Percentiles rank a stretch among this genome's conserved stretches.
Evolutionary conservation across 257 asterid genomes (phyloP).

Genomic region (Leonotis leonurus): DNA sequence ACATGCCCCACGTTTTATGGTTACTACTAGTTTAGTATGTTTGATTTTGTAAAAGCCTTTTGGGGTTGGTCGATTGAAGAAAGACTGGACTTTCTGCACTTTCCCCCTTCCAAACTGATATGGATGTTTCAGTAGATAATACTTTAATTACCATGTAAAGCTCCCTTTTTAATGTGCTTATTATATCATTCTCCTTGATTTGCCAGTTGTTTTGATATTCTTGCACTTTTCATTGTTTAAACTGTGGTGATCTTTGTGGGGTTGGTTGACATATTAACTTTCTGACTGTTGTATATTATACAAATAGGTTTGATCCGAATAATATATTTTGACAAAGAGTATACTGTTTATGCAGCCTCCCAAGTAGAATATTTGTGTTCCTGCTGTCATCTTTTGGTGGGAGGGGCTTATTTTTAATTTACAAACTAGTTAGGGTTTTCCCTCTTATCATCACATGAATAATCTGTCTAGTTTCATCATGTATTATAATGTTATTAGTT

Average conservation of each 20-base stretch:
- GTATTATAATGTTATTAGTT: too few relatives aligned
- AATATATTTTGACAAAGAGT: neutral
- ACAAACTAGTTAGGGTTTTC: conserved; percentile 10
- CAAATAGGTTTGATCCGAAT: conserved; percentile 16
- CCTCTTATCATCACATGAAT: conserved; percentile 5
- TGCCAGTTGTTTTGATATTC: conserved; percentile 18
- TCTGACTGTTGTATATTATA: neutral
- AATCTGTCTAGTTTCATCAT: neutral
- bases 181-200: conserved; percentile 15
- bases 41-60: too few relatives aligned
- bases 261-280: too few relatives aligned
- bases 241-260: conserved; percentile 24
- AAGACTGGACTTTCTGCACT: neutral
- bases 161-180: too few relatives aligned
- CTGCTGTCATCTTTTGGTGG: neutral
- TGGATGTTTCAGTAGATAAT: too few relatives aligned
- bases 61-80: conserved; percentile 11
- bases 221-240: conserved; percentile 18
- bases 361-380: too few relatives aligned
- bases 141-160: too few relatives aligned
- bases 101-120: conserved; percentile 17
- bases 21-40: too few relatives aligned
- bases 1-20: neutral
- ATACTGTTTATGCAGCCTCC: neutral
- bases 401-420: neutral